A percentile compares a stretch with the other conserved stretches of the same genome.
phyloP scores from a whole-genome alignment of 2,329 filamentous ascomycete genomes.

The Elsinoe ampelina region DNA sequence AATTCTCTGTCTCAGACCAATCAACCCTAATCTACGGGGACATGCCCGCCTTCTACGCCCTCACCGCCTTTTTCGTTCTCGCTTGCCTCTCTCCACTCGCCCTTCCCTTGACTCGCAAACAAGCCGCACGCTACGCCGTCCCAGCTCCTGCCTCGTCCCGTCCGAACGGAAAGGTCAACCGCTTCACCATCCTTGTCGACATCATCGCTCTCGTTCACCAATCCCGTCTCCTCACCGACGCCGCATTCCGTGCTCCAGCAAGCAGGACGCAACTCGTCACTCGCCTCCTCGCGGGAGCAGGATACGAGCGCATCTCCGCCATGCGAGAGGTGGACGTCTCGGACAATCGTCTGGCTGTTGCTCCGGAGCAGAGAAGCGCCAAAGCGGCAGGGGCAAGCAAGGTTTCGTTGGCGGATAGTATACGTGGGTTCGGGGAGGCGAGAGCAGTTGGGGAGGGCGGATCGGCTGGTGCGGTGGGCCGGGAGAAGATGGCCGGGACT shows the following conservation, averaged over 20 bases:
- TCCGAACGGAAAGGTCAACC: slow-evolving; percentile 56
- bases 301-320: slow-evolving; percentile 37
- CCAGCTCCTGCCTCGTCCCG: slow-evolving; percentile 50
- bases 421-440: slow-evolving; percentile 27
- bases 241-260: slow-evolving; percentile 59
- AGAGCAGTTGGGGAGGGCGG: slow-evolving; percentile 14
- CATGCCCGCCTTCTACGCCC: slow-evolving; percentile 59
- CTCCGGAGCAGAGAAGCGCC: neutral
- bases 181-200: slow-evolving; percentile 62
- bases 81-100: slow-evolving; percentile 55
- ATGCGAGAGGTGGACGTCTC: slow-evolving; percentile 22
- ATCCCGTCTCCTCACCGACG: slow-evolving; percentile 61
- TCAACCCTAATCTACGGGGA: slow-evolving; percentile 61
- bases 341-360: neutral
- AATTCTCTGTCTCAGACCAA: slow-evolving; percentile 45
- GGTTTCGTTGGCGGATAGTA: slow-evolving; percentile 23
- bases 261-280: slow-evolving; percentile 61
- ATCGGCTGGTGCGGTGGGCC: neutral
- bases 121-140: slow-evolving; percentile 44
- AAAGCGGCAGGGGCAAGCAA: slow-evolving; percentile 19
- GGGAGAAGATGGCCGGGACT: slow-evolving; percentile 4
- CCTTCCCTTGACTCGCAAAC: slow-evolving; percentile 57
- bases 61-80: slow-evolving; percentile 63
- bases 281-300: slow-evolving; percentile 50
- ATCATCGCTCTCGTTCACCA: slow-evolving; percentile 68